Evolutionary conservation across 23 red algal species (phyloP).

Genomic region (Gracilariopsis chorda): DNA sequence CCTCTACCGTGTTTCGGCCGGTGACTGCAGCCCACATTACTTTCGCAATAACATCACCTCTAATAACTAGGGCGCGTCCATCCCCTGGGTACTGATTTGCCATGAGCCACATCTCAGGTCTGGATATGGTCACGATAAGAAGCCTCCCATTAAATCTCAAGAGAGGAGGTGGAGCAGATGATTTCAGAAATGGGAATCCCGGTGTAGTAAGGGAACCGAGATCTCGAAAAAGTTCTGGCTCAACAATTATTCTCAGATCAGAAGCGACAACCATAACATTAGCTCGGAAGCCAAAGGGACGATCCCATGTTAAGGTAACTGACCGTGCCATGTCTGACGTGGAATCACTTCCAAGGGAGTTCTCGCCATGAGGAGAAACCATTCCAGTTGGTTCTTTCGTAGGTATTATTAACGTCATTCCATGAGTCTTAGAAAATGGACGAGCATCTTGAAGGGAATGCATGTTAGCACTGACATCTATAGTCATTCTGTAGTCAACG

Average conservation of each 20-base stretch:
- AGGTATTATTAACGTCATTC: constrained; percentile 45
- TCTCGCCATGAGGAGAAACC: not conserved
- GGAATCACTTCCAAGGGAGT: not conserved
- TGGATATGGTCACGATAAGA: constrained; percentile 65
- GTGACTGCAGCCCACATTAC: constrained; percentile 74
- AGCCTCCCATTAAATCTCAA: constrained; percentile 67
- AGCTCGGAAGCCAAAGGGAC: constrained; percentile 64
- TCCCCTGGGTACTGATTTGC: constrained; percentile 66
- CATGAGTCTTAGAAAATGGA: constrained; percentile 16
- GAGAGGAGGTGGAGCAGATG: constrained; percentile 59
- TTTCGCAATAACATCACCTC: constrained; percentile 76
- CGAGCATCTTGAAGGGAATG: constrained; percentile 45
- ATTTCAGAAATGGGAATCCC: constrained; percentile 77
- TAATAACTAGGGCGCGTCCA: constrained; percentile 58
- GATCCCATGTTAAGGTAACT: constrained; percentile 60
- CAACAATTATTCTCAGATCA: constrained; percentile 67
- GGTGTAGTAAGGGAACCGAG: constrained; percentile 63
- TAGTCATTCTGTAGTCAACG: constrained; percentile 73
- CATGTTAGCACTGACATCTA: constrained; percentile 68
- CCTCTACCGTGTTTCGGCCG: constrained; percentile 49
- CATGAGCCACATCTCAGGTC: constrained; percentile 76
- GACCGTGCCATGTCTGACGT: constrained; percentile 1
- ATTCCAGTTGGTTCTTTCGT: not conserved
- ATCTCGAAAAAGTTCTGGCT: constrained; percentile 71
- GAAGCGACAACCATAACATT: constrained; percentile 80